Conservation (phyloP, 768 basidiomycete species). For the Tulasnella sp. region DNA sequence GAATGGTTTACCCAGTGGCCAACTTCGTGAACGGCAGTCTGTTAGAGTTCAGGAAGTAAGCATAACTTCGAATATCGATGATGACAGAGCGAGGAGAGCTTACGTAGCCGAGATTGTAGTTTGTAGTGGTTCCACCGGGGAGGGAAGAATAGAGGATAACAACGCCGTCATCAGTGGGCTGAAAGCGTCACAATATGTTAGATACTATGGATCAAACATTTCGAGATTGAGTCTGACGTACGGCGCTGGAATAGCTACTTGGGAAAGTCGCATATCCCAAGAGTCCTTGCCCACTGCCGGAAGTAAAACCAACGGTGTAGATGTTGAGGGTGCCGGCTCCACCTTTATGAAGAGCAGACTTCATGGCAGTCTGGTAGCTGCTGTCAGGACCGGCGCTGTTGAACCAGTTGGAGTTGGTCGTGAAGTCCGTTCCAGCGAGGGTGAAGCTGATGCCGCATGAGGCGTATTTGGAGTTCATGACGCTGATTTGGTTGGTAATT, state of each 20-base stretch:
- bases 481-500: slow-evolving; percentile 17
- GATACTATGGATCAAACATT: not conserved
- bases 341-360: slow-evolving; percentile 26
- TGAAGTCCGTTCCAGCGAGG: slow-evolving; percentile 16
- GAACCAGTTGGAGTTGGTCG: slow-evolving; percentile 19
- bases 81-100: not conserved
- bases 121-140: slow-evolving; percentile 21
- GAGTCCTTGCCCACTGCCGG: slow-evolving; percentile 22
- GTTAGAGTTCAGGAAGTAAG: slow-evolving; percentile 4
- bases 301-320: slow-evolving; percentile 22
- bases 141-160: slow-evolving; percentile 27
- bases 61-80: not conserved
- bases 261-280: slow-evolving; percentile 32
- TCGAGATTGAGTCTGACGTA: not conserved
- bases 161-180: slow-evolving; percentile 29
- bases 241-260: slow-evolving; percentile 8
- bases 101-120: slow-evolving; percentile 8
- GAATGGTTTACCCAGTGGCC: slow-evolving; percentile 27
- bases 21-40: slow-evolving; percentile 29
- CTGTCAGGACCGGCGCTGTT: slow-evolving; percentile 18
- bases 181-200: not conserved
- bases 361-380: slow-evolving; percentile 27
- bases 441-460: slow-evolving; percentile 15
- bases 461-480: slow-evolving; percentile 17
- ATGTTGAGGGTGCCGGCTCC: slow-evolving; percentile 25